Evolutionary conservation across 2,329 filamentous ascomycete species (phyloP), one percentile per base, ranked within the genome.

Genomic region (Beauveria sp.): DNA sequence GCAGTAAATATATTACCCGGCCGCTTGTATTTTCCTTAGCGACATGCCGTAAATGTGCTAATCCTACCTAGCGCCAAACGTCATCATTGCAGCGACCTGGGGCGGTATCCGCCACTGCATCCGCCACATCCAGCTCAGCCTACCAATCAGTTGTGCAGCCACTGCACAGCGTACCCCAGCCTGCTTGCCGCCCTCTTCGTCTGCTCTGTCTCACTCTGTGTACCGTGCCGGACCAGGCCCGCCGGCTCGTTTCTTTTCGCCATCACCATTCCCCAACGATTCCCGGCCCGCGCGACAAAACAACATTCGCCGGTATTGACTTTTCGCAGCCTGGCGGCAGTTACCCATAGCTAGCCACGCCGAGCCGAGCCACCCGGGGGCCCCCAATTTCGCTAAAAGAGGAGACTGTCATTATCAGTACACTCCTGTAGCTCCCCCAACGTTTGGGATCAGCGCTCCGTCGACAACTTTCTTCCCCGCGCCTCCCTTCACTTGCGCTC

Each of bases 391-490:
- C 42, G 57, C 40, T 34, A 60, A 59, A 59, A 51, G 58, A 60
- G 49, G 40, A 54, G 49, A 52, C 42, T 43, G 14, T 14, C 45
- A 22, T 14, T 40, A 26, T 43, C 45, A 31, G 7, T 42, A 20
- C 31, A 34, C 58, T 60, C 40, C 49, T 38, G 51, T 34, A 53
- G 38, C 43, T 55, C 24, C 46, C 42, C 57, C 40, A 51, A 43
- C 57, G 16, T 10, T 45, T 34, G 51, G 51, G 59, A 61, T 61
- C 59, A 28, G 59, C 59, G 51, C 51, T 54, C 31, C 51, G n/a
- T 55, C 43, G 40, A 55, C 42, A 2, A 48, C 31, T 43, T 28
- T 34, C 34, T 24, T 55, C 22, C 50, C 51, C 10, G 16, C 31
- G 22, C 20, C 26, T 38, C 4, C 42, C 18, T 48, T 34, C 58